A percentile compares a stretch with the other conserved stretches of the same genome.
These are phyloP conservation scores for Metschnikowia santaceciliae DNA, from an alignment of 805 yeast genomes.

Conservation along the genomic window DNA sequence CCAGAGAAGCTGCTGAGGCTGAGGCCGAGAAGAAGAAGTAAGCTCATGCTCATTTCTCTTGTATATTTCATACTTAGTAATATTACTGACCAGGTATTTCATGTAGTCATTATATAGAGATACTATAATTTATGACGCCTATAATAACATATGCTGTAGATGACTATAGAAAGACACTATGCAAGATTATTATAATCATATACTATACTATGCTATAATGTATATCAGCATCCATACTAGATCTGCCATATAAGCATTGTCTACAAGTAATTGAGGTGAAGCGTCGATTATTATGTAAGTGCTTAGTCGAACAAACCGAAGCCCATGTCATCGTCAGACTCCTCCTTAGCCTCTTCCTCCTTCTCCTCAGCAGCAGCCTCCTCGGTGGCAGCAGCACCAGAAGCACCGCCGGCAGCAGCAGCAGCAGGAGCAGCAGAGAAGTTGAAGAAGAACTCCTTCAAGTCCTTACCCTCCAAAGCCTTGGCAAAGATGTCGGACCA, in stretches of 20 bases:
- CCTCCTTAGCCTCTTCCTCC: slow-evolving; percentile 30
- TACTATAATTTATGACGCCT: neutral
- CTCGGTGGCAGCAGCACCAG: slow-evolving; percentile 32
- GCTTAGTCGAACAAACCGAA: slow-evolving; percentile 96
- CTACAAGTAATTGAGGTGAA: neutral
- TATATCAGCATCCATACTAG: neutral
- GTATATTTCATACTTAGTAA: slow-evolving; percentile 18
- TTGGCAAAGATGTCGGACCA: slow-evolving; percentile 47
- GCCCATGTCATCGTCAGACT: slow-evolving; percentile 76
- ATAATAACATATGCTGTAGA: too few relatives aligned
- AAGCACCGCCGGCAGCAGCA: slow-evolving; percentile 35
- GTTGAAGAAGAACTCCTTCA: slow-evolving; percentile 49
- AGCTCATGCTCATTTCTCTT: slow-evolving; percentile 6
- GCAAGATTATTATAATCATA: neutral
- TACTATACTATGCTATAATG: neutral
- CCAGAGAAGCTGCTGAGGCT: slow-evolving; percentile 95
- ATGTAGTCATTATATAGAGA: neutral
- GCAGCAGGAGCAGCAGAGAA: slow-evolving; percentile 44
- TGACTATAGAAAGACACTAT: too few relatives aligned
- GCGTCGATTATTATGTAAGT: slow-evolving; percentile 6
- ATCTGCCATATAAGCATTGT: neutral
- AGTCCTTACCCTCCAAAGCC: slow-evolving; percentile 45
- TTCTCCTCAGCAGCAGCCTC: slow-evolving; percentile 32
- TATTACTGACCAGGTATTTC: slow-evolving; percentile 13
- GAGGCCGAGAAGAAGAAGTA: slow-evolving; percentile 97